Base-by-base conservation (phyloP, 306 rosid genomes). In the Lithocarpus polystachyus region DNA sequence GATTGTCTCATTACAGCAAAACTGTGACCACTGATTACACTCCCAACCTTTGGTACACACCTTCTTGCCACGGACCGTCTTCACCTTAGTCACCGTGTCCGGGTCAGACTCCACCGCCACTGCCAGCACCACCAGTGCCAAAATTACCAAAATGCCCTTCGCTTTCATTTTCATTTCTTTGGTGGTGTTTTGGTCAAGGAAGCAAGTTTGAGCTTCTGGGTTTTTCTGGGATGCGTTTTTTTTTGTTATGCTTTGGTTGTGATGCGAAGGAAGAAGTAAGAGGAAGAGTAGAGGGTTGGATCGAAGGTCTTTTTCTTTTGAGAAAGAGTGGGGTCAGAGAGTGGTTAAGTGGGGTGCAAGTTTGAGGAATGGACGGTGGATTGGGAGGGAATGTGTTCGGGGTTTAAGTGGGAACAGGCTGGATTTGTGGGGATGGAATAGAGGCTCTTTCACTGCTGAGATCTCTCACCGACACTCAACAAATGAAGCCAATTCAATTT, bases 21-120 rank as follows among this genome's bases (percentile, higher is more conserved):
- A 91, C 24, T 35, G 37, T 0, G 99, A 94, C 91, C 88, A 94
- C 0, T 80, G 89, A 53, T 75, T 68, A 17, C 99, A 95, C 82
- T 95, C 99, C 98, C 97, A 95, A 0, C 98, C 99, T 67, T 89
- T 77, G 56, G 74, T 82, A 65, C 99, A 95, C 6, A 89, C 57
- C 84, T 80, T 95, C 90, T 86, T 89, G 31, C 99, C 99, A 26
- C 4, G 86, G 57, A 72, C 87, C 57, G 1, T 62, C 90, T 92
- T 95, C 77, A 88, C 92, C 84, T 64, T 57, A 26, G 87, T 68
- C 75, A 79, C 81, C 5, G 78, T 62, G 61, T 26, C 37, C 29
- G 18, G 60, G 54, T 77, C 81, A 4, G 61, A 69, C 5, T 85
- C 87, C 10, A 82, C 89, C 3, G 71, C 89, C 6, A 52, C 74